Conservation (phyloP, 108 stramenopile species). For the Seminavis robusta region DNA sequence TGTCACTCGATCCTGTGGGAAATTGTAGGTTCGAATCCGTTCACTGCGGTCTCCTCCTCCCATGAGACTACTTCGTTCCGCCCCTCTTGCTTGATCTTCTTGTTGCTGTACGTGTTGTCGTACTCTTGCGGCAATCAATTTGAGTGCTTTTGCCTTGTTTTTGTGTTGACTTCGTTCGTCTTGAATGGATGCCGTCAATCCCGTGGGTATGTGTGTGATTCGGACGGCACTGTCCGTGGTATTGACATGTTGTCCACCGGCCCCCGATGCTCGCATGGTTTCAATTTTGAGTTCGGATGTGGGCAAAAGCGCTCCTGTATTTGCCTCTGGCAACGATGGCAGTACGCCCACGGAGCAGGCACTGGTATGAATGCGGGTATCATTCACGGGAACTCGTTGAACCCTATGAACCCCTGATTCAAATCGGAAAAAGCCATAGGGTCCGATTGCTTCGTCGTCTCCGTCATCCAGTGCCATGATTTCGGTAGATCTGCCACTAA, state of each 20-base stretch:
- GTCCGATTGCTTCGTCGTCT: constrained; percentile 46
- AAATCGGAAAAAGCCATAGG: constrained; percentile 86
- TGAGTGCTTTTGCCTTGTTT: constrained; percentile 93
- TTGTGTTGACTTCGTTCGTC: constrained; percentile 97
- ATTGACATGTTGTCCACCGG: constrained; percentile 94
- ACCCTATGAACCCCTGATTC: constrained; percentile 98
- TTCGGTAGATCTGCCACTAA: constrained; percentile 29
- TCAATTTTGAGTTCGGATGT: constrained; percentile 83
- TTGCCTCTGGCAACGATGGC: constrained; percentile 56
- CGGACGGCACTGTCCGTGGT: constrained; percentile 98
- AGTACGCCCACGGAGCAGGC: constrained; percentile 93
- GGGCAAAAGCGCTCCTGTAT: constrained; percentile 39
- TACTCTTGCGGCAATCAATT: constrained; percentile 84
- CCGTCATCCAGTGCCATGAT: constrained; percentile 9
- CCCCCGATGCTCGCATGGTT: constrained; percentile 88
- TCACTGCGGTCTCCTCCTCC: constrained; percentile 93
- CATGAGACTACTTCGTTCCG: constrained; percentile 68
- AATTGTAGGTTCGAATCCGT: constrained; percentile 98
- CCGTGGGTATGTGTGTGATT: constrained; percentile 97
- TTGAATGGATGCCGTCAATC: constrained; percentile 93
- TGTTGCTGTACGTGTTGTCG: constrained; percentile 51
- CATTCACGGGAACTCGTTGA: constrained; percentile 96
- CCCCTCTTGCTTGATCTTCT: constrained; percentile 46
- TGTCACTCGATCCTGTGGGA: constrained; percentile 94
- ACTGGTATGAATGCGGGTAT: constrained; percentile 89